phyloP scores from a whole-genome alignment of 2,329 filamentous ascomycete genomes.

The Pseudogymnoascus sp. region DNA sequence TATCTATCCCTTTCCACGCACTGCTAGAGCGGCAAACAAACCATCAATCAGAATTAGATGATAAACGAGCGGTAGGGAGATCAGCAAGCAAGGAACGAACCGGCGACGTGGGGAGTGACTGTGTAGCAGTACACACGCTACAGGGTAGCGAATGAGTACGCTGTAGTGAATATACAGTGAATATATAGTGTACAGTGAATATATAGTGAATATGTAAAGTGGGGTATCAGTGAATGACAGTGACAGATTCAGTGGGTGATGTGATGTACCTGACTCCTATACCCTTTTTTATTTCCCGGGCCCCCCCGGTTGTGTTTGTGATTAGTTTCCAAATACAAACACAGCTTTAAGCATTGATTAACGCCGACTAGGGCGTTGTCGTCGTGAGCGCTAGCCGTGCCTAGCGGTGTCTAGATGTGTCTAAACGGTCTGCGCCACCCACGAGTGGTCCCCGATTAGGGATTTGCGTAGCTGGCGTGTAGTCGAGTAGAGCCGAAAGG shows the following conservation, averaged over 20 bases:
- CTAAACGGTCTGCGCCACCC: no score
- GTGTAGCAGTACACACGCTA: not conserved
- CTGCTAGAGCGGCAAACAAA: not conserved
- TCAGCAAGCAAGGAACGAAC: not conserved
- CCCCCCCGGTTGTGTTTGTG: no score
- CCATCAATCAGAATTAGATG: not conserved
- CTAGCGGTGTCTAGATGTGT: no score
- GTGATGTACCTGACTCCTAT: not conserved
- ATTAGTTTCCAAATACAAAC: not conserved
- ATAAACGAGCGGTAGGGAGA: not conserved
- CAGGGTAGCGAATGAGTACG: no score
- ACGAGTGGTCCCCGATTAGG: not conserved
- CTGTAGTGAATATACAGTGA: no score
- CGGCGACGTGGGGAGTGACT: not conserved
- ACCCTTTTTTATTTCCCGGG: not conserved
- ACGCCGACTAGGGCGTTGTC: not conserved
- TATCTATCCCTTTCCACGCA: not conserved
- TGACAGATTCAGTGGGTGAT: not conserved
- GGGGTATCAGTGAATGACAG: not conserved
- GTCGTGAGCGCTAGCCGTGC: no score
- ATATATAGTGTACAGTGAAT: no score
- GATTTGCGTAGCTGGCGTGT: no score
- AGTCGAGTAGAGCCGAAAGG: no score
- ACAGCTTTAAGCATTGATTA: not conserved
- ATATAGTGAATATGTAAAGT: no score